phyloP scores from a whole-genome alignment of 1,284 basidiomycete species.

The Cystobasidium pallidum region DNA sequence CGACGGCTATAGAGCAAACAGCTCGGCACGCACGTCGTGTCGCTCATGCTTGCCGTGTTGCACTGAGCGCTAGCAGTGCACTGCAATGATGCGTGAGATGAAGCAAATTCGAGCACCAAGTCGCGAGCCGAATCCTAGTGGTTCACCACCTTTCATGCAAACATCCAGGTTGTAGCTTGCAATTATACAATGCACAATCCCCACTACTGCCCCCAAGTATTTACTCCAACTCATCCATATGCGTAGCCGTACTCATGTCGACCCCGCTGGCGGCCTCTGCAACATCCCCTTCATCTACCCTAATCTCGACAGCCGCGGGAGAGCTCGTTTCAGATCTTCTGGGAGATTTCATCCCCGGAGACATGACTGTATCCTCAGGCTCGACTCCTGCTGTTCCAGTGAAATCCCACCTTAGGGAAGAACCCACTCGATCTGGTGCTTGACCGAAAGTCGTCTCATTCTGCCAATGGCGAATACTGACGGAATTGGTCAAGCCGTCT shows the following conservation, averaged over 20 bases:
- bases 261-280: constrained; percentile 28
- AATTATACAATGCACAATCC: not conserved
- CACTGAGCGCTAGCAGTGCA: too few relatives aligned
- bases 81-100: too few relatives aligned
- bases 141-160: too few relatives aligned
- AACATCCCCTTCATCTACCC: constrained; percentile 7
- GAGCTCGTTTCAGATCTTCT: constrained; percentile 11
- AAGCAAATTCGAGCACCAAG: too few relatives aligned
- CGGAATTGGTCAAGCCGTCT: not conserved
- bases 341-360: not conserved
- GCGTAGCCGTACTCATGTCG: constrained; percentile 24
- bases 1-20: too few relatives aligned
- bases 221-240: constrained; percentile 37
- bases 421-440: not conserved
- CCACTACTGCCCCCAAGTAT: not conserved
- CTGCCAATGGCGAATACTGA: constrained; percentile 14
- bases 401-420: constrained; percentile 13
- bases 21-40: too few relatives aligned
- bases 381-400: not conserved
- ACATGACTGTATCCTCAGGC: constrained; percentile 3
- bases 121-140: too few relatives aligned
- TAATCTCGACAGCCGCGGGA: constrained; percentile 26
- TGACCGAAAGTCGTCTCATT: not conserved
- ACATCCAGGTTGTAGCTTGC: not conserved
- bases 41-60: too few relatives aligned